Evolutionary conservation across 2,329 filamentous ascomycete species (phyloP).

Genomic region (Rhinocladiella similis): DNA sequence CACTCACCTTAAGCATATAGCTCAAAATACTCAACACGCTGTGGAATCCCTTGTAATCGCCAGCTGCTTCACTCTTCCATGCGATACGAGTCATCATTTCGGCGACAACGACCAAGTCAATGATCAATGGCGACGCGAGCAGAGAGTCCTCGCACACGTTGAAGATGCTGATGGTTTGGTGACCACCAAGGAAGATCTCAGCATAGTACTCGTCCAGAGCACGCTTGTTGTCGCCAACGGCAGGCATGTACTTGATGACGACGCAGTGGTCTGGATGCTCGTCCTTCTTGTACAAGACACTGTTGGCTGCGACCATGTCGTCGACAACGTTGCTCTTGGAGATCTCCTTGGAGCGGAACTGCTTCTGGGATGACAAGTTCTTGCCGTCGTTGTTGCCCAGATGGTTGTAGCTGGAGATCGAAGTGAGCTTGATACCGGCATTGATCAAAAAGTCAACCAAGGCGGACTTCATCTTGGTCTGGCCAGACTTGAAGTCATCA

Average conservation of each 20-base stretch:
- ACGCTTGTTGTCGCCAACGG: constrained; percentile 98
- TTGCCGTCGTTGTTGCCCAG: constrained; percentile 99
- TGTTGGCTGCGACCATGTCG: constrained; percentile 98
- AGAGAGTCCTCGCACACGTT: constrained; percentile 99
- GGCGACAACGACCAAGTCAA: constrained; percentile 86
- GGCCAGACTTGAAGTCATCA: constrained; percentile 99
- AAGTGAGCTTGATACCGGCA: constrained; percentile 97
- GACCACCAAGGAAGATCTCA: constrained; percentile 97
- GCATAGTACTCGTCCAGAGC: constrained; percentile 98
- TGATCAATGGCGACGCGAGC: constrained; percentile 92
- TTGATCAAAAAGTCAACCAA: constrained; percentile 98
- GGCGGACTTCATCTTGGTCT: constrained; percentile 99
- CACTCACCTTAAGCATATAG: constrained; percentile 83
- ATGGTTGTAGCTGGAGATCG: constrained; percentile 98
- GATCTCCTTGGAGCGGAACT: constrained; percentile 99
- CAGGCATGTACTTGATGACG: constrained; percentile 99
- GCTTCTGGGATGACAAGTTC: constrained; percentile 95
- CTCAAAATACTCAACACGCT: constrained; percentile 94
- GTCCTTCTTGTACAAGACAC: constrained; percentile 81
- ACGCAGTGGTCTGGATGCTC: constrained; percentile 98
- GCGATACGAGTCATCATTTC: constrained; percentile 99
- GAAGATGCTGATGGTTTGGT: constrained; percentile 97
- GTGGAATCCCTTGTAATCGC: constrained; percentile 89
- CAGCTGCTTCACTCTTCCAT: constrained; percentile 69
- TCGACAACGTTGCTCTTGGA: constrained; percentile 99